A percentile compares a stretch with the other conserved stretches of the same genome.
Conservation (phyloP, 2,329 filamentous ascomycete genomes). For the Fusarium annulatum region DNA sequence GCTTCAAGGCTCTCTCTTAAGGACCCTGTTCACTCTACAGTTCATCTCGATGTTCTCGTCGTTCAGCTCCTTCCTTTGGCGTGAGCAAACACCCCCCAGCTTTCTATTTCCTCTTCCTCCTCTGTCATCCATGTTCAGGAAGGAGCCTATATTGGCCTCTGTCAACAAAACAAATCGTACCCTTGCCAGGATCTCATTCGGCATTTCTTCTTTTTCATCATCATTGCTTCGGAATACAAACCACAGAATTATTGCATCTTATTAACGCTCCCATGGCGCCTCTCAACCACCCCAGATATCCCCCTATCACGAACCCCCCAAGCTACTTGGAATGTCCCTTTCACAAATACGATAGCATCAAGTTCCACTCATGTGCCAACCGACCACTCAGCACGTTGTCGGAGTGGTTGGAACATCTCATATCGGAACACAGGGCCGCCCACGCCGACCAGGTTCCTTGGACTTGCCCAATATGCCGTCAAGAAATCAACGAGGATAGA, state of each 20-base stretch:
- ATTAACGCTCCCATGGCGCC: not conserved
- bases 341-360: not conserved
- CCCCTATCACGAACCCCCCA: accelerated
- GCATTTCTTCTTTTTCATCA: not conserved
- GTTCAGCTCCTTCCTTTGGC: not conserved
- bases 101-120: not conserved
- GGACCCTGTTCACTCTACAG: not conserved
- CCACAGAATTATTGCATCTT: not conserved
- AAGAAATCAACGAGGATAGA: not conserved
- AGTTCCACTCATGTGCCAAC: accelerated
- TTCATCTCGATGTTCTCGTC: not conserved
- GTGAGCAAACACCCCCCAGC: accelerated
- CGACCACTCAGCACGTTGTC: no score
- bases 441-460: no score
- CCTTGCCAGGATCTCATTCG: not conserved
- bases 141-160: not conserved
- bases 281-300: not conserved
- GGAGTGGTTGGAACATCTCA: accelerated
- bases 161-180: accelerated
- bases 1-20: no score
- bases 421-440: not conserved
- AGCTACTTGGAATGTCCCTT: not conserved
- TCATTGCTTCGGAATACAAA: not conserved
- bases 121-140: not conserved
- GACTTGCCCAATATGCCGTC: not conserved